phyloP scores from a whole-genome alignment of 306 rosid species.

The Luffa aegyptiaca region DNA sequence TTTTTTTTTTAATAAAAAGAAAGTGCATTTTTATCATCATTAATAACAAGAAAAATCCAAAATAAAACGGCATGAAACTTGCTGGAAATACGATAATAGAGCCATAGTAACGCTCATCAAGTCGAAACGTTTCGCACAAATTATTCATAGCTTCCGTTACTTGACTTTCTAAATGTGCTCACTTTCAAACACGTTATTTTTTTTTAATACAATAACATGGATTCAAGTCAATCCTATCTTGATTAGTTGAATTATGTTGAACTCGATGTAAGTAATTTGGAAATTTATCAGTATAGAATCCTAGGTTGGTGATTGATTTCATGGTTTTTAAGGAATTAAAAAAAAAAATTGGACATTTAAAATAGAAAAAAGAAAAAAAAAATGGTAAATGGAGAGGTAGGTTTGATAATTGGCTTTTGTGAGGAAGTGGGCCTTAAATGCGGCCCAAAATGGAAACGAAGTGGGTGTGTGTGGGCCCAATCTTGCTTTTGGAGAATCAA shows the following conservation, averaged over 20 bases:
- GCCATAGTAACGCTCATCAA: not conserved
- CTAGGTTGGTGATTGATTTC: not conserved
- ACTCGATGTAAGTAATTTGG: not conserved
- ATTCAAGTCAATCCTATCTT: not conserved
- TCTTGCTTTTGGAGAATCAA: not conserved
- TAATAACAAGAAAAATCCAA: not conserved
- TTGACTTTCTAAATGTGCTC: too few species aligned
- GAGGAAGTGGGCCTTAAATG: not conserved
- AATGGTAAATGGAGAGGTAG: not conserved
- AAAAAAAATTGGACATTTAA: too few species aligned
- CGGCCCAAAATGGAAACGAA: not conserved
- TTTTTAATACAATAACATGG: too few species aligned
- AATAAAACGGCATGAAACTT: not conserved
- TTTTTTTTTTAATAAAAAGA: too few species aligned
- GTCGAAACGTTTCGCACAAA: not conserved
- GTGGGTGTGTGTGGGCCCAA: constrained; percentile 3
- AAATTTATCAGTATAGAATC: not conserved
- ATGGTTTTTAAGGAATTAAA: too few species aligned
- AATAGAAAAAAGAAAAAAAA: too few species aligned
- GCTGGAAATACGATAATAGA: not conserved
- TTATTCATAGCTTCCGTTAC: not conserved
- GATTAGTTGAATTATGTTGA: not conserved
- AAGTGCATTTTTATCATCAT: not conserved
- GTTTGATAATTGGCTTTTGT: not conserved
- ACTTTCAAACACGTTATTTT: too few species aligned